Evolutionary conservation across 306 rosid species (phyloP), one percentile per base, ranked within the genome.

Genomic region (Sechiopsis laciniata): DNA sequence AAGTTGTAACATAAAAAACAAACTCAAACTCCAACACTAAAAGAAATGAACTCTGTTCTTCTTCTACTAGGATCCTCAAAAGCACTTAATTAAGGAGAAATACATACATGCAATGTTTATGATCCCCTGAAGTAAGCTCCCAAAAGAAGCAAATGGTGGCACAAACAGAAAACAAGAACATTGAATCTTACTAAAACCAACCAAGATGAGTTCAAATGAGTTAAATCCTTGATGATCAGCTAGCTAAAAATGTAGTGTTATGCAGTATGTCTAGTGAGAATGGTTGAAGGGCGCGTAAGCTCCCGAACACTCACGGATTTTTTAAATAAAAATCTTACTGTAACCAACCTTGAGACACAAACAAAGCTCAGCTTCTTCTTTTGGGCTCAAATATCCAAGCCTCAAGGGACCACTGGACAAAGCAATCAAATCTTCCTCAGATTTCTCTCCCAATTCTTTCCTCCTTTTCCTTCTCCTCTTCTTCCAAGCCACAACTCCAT

Each of bases 331-430:
- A n/a, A n/a, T n/a, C n/a, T n/a, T n/a, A 26, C 29, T 67, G 15
- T 48, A 58, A 19, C 67, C 8, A 60, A 92, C 96, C 92, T 83
- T 88, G 77, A 89, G 88, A 73, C 78, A 77, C 29, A 83, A 73
- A 64, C 96, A 85, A 63, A 85, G 85, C 59, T 85, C 85, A 29
- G 90, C 91, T 67, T 92, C 92, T 37, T 84, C 88, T 64, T 29
- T 78, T 79, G 82, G 65, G 79, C 86, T 85, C 68, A 88, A 74
- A 58, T 68, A 60, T 76, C 89, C 78, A 79, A 81, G 40, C 58
- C 78, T 88, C 71, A 67, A 75, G 60, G 86, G 55, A 74, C 83
- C 78, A 20, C 6, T 67, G 71, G 56, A 55, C 48, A 83, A 69
- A 9, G 60, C 14, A 29, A 55, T 74, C 76, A 63, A 40, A 19